Evolutionary conservation across 768 basidiomycete species (phyloP), one percentile per base, ranked within the genome.

Genomic region (Lactarius sanguifluus): DNA sequence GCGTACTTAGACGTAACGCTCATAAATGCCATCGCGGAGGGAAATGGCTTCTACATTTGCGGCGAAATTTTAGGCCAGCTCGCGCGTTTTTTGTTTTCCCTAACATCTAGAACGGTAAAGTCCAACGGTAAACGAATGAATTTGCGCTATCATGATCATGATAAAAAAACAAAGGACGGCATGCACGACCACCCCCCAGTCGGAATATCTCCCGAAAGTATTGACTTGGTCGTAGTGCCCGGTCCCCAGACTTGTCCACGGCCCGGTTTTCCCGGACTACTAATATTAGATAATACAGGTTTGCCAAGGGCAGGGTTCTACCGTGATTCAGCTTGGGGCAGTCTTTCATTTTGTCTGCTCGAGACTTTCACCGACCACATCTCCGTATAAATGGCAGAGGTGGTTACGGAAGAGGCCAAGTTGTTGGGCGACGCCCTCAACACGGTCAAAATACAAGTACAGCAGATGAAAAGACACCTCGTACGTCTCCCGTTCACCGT

Each of bases 381-480:
- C 32, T 13, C 50, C 23, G 50, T 56, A 54, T 3, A 43, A 41
- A 71, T 71, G 70, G 70, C 16, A 8, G 70, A 71, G 34, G 57
- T 64, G 38, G 82, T 81, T 64, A 78, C 79, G 64, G 91, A 92
- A 75, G 91, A 93, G 82, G 91, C 87, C 50, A 93, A 93, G 77
- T 80, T 92, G 70, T 85, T 93, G 72, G 89, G 88, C 76, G 92
- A 94, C 78, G 91, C 90, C 50, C 80, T 93, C 62, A 90, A 83
- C 74, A 92, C 90, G 32, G 92, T 94, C 73, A 93, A 92, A 81
- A 86, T 93, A 38, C 91, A 97, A 79, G 91, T 93, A 64, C 89
- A 92, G 72, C 94, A 96, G 80, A 95, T 97, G 91, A 94, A 94
- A 80, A 82, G 95, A 74, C 89, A 95, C 77, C 84, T 97, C 64